Conservation (phyloP, 2,329 filamentous ascomycete species). For the Mariannaea elegans region DNA sequence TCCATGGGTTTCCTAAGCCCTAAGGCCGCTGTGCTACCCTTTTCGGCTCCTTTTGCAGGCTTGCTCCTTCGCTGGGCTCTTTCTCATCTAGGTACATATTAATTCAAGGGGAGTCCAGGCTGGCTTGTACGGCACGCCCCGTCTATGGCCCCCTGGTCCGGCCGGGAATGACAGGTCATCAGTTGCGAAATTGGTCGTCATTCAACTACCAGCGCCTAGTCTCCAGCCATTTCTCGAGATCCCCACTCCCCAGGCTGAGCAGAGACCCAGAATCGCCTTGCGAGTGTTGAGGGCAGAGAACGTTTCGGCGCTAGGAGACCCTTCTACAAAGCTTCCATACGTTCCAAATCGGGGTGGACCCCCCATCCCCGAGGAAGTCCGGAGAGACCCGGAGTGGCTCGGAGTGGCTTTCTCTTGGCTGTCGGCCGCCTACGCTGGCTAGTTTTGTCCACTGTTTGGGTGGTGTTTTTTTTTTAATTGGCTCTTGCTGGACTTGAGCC, state of each 20-base stretch:
- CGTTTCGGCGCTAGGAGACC: conserved; percentile 23
- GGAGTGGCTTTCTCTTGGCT: conserved; percentile 4
- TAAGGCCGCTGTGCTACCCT: not conserved
- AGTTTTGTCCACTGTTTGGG: not conserved
- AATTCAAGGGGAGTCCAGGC: conserved; percentile 3
- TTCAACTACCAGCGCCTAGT: conserved; percentile 32
- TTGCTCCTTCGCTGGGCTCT: conserved; percentile 2
- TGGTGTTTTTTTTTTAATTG: not conserved
- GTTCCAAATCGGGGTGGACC: conserved; percentile 37
- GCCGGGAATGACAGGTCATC: conserved; percentile 34
- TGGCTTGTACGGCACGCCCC: conserved; percentile 3
- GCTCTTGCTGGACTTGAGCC: not conserved
- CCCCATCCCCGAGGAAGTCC: conserved; percentile 11
- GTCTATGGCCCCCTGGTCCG: conserved; percentile 1
- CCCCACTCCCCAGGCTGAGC: conserved; percentile 27
- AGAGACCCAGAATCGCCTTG: not conserved
- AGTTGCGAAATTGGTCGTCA: conserved; percentile 41
- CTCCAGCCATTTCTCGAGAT: conserved; percentile 27
- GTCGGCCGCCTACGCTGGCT: conserved; percentile 7
- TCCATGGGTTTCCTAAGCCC: not conserved
- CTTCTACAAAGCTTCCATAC: conserved; percentile 41
- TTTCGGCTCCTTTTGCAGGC: conserved; percentile 14
- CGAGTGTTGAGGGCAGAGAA: conserved; percentile 16
- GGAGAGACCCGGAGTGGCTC: not conserved
- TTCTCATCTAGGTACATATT: no score